phyloP scores from a whole-genome alignment of 371 early-diverging fungal species.

The Batrachochytrium dendrobatidis region DNA sequence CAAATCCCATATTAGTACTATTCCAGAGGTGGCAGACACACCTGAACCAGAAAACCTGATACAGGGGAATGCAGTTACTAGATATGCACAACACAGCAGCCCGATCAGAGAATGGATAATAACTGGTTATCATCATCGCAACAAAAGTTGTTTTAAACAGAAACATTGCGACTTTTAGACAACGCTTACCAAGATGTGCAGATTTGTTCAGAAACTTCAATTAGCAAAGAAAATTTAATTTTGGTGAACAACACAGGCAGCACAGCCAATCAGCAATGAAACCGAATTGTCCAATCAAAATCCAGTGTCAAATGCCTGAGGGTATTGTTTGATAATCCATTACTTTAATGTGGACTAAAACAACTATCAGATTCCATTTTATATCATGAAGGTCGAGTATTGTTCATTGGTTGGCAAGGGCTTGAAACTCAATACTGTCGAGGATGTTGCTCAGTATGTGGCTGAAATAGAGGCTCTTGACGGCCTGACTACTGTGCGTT shows the following conservation, averaged over 20 bases:
- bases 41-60: neutral
- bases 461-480: constrained; percentile 56
- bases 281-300: neutral
- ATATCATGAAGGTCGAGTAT: constrained; percentile 1
- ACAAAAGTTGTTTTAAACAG: neutral
- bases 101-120: constrained; percentile 2
- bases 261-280: too few relatives aligned
- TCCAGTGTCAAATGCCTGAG: neutral
- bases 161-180: neutral
- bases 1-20: too few relatives aligned
- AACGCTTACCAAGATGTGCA: neutral
- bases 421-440: constrained; percentile 73
- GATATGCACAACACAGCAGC: constrained; percentile 1
- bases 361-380: constrained; percentile 2
- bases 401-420: constrained; percentile 30
- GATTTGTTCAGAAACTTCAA: neutral
- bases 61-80: neutral
- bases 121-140: constrained; percentile 2
- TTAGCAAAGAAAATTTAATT: neutral
- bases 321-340: neutral
- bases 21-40: neutral
- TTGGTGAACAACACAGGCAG: neutral
- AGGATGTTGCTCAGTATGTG: constrained; percentile 68
- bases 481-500: constrained; percentile 62
- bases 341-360: neutral